phyloP scores from a whole-genome alignment of 73 alveolate species.

The Paramecium sexaurelia region DNA sequence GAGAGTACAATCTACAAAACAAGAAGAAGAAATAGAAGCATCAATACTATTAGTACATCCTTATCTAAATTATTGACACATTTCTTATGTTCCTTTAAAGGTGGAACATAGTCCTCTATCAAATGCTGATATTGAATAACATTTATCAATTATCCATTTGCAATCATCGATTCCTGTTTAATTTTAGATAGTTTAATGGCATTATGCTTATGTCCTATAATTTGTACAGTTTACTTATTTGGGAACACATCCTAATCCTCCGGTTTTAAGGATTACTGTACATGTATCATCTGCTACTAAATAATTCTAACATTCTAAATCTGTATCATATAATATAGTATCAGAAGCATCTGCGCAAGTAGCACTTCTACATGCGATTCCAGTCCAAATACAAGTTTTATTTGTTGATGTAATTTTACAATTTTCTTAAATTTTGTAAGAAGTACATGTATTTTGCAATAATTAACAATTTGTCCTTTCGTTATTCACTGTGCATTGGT shows the following conservation, averaged over 20 bases:
- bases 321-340: neutral
- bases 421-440: neutral
- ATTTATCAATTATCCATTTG: neutral
- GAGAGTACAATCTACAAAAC: neutral
- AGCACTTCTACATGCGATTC: neutral
- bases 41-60: neutral
- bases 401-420: neutral
- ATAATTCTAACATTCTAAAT: neutral
- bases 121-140: neutral
- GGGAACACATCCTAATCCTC: neutral
- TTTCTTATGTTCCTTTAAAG: neutral
- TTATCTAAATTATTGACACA: neutral
- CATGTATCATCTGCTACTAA: neutral
- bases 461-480: neutral
- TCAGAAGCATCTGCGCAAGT: constrained; percentile 11
- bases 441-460: neutral
- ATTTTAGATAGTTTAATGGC: neutral
- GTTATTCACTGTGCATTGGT: neutral
- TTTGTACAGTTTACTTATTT: neutral
- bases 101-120: neutral
- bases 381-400: neutral
- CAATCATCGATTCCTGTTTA: neutral
- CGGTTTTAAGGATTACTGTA: neutral
- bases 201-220: neutral
- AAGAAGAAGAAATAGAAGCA: neutral